Evolutionary conservation across 352 stramenopile genomes (phyloP), one percentile per base, ranked within the genome.

Genomic region (Sclerospora graminicola): DNA sequence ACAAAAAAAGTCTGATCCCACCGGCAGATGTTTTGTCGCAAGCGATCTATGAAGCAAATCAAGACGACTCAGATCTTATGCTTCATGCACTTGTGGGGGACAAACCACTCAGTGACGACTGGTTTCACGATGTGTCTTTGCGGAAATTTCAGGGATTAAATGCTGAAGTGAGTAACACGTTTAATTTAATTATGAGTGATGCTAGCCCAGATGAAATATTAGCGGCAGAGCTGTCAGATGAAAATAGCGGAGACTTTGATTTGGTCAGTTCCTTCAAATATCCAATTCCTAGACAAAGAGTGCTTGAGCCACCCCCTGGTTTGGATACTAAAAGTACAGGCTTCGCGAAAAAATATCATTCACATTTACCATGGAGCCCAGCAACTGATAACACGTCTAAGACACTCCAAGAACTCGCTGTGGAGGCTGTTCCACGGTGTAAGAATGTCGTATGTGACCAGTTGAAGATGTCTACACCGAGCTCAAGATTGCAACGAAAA

Each of bases 51-150:
- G 51, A 65, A n/a, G 58, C 57, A 5, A 48, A 59, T 8, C 55
- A 66, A 48, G 62, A 70, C 8, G 48, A 76, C 29, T 50, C 63
- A 1, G 67, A 80, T 14, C 31, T 68, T 1, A 38, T 76, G n/a
- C 57, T 80, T 30, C 47, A 76, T 43, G 49, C 54, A 23, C 45
- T 80, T 14, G 59, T 66, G 11, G 58, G 55, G 15, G 52, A 67
- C 15, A 58, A 73, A 8, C 50, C 53, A 14, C 47, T 62, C 11
- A 49, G 45, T 19, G 64, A 76, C 24, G 64, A 76, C 7, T 80
- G 67, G 67, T 57, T 80, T 43, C 45, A 57, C 18, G 57, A 58
- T 20, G 53, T 63, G 14, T 41, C 57, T 8, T 38, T 46, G 48
- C 24, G 15, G 8, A 0, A 23, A 3, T 26, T 33, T 42, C 41